These are phyloP conservation scores for Harringtonia aguacate DNA, from an alignment of 2,329 filamentous ascomycete genomes.

Conservation along the genomic window DNA sequence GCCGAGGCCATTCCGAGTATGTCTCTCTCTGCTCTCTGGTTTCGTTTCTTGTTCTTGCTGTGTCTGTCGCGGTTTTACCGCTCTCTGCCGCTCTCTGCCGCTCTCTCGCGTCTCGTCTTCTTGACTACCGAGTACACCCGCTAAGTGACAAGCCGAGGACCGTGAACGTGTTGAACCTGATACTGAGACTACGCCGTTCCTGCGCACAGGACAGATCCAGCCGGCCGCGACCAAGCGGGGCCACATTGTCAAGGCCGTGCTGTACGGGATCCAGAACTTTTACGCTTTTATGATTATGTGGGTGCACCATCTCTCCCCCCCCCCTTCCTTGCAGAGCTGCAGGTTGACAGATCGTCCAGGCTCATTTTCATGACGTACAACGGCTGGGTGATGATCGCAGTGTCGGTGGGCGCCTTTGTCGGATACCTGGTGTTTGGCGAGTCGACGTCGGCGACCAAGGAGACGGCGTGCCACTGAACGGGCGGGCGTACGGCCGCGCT, in stretches of 20 bases:
- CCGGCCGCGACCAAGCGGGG: constrained; percentile 52
- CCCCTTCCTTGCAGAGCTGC: not conserved
- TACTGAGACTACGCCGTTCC: constrained; percentile 54
- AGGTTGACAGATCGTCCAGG: constrained; percentile 44
- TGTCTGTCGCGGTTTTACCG: not conserved
- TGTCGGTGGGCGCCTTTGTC: constrained; percentile 77
- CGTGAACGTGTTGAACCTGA: constrained; percentile 22
- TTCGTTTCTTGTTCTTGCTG: constrained; percentile 1
- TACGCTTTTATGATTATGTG: constrained; percentile 99
- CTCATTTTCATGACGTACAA: constrained; percentile 99
- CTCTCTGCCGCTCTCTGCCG: not conserved
- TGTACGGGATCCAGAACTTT: constrained; percentile 93
- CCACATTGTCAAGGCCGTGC: constrained; percentile 65
- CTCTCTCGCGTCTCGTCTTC: not conserved
- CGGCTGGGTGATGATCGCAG: constrained; percentile 90
- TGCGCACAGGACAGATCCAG: constrained; percentile 64
- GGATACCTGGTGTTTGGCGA: constrained; percentile 78
- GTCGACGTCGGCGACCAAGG: constrained; percentile 61
- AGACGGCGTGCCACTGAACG: constrained; percentile 83
- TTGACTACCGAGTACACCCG: too few relatives aligned
- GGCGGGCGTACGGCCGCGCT: too few relatives aligned
- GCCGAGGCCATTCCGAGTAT: constrained; percentile 43
- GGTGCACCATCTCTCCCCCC: constrained; percentile 30
- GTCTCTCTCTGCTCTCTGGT: constrained; percentile 17
- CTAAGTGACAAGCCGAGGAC: constrained; percentile 5